Evolutionary conservation across 192 early-diverging fungal species (phyloP), one percentile per base, ranked within the genome.

Genomic region (Gryganskiella cystojenkinii): DNA sequence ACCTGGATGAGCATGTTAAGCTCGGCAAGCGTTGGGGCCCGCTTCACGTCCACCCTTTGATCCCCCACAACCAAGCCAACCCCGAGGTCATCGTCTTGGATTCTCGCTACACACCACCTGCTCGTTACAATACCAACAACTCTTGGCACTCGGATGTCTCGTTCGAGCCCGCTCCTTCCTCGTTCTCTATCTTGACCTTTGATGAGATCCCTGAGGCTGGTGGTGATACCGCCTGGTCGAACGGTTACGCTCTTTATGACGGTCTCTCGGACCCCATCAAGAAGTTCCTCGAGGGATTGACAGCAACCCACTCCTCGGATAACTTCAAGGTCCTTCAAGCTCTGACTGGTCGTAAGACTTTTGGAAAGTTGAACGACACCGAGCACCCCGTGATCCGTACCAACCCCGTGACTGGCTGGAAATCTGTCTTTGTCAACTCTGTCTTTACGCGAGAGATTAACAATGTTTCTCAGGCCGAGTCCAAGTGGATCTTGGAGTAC

Each of bases 391-490:
- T 82, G 17, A 57, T 92, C 27, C 84, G 91, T 31, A 91, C 90
- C 13, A 90, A 92, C 61, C 91, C 91, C 22, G 84, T 91, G 35
- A 92, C 91, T 7, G 87, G 89, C 15, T 87, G 87, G 86, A 92
- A 91, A 61, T 79, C 85, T 22, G 68, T 92, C 24, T 92, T 67
- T 70, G 87, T 88, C 51, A 92, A 92, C 71, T 78, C 80, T 31
- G 82, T 71, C n/a, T 92, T 91, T 62, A 90, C 89, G 8, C 82
- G 84, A 9, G 81, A 80, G 35, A 91, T 92, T 70, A 81, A 81
- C 15, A 80, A 79, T 17, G 66, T 90, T 24, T 75, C 80, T 0
- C 72, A 79, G 11, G 64, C 62, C 31, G 91, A 91, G 64, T 88
- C 82, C 37, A 86, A 89, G 43, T 67, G 70, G 20, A 56, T 92